Evolutionary conservation across 345 rosid genomes (phyloP), one percentile per base, ranked within the genome.

Genomic region (Eucalyptus lansdowneana): DNA sequence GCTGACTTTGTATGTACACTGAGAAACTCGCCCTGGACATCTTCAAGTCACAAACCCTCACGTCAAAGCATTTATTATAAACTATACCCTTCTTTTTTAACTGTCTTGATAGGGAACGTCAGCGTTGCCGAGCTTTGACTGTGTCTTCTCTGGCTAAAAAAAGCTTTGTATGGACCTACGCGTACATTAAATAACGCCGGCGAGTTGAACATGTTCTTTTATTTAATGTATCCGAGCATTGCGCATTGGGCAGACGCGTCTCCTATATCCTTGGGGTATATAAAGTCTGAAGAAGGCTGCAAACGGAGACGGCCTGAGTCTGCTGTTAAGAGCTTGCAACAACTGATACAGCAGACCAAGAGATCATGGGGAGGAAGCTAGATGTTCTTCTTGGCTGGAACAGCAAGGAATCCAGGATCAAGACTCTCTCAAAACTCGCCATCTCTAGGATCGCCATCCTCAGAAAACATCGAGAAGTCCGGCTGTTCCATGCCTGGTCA

Each of bases 371-470:
- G 11, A 62, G 85, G 76, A 89, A 45, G 29, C 72, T 93, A 50
- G 92, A 91, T 89, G 88, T 80, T 50, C 86, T 93, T 62, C 90
- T 93, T 8, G 91, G 94, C 60, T 93, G 93, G 87, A 93, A 80
- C 62, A 89, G 91, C 91, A 93, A 80, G 89, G 72, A 91, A 47
- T 91, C 94, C 44, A 93, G 93, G 86, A 89, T 94, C 80, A 87
- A 91, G 89, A 80, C 89, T 15, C 90, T 94, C 5, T 89, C 90
- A 25, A 94, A 92, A 56, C 93, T 94, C 50, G 94, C 96, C 45
- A 87, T 93, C 58, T 91, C 95, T 11, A 92, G 96, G 91, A 89
- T 89, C n/a, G 87, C 92, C 45, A 86, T 94, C 45, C 91, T 95
- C 87, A 93, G 89, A 89, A 95, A 91, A 76, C 94, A 92, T 89